A percentile compares a stretch with the other conserved stretches of the same genome.
phyloP scores from a whole-genome alignment of 75 land plant genomes.

The Pseudotsuga menziesii region DNA sequence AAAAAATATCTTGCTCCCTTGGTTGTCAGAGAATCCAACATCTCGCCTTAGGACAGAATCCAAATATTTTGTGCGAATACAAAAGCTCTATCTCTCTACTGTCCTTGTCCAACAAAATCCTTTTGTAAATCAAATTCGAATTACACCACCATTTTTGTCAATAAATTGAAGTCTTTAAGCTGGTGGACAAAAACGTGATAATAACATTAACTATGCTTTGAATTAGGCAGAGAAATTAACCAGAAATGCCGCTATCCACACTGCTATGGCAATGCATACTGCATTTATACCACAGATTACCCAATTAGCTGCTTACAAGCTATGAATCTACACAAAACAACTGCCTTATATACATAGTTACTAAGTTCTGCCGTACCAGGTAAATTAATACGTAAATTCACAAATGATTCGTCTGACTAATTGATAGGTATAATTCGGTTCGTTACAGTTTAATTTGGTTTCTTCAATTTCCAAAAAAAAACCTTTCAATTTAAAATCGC shows the following conservation, averaged over 20 bases:
- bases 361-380: no score
- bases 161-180: not conserved
- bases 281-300: conserved; percentile 9
- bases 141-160: not conserved
- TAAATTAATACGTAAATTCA: no score
- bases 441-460: no score
- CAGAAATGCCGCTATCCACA: conserved; percentile 63
- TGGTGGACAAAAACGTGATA: not conserved
- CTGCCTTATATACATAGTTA: no score
- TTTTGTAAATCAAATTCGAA: conserved; percentile 32
- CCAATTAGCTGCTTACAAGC: not conserved
- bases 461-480: no score
- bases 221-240: conserved; percentile 29
- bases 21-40: conserved; percentile 74
- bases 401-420: no score
- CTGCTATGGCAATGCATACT: conserved; percentile 60
- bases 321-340: not conserved
- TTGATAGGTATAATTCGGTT: no score
- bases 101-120: conserved; percentile 82
- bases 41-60: conserved; percentile 68
- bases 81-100: conserved; percentile 71
- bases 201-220: no score
- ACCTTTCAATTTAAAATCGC: no score
- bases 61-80: conserved; percentile 63
- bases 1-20: conserved; percentile 50